Evolutionary conservation across 495 filamentous ascomycete species (phyloP).

Genomic region (Aspergillus biplanus): DNA sequence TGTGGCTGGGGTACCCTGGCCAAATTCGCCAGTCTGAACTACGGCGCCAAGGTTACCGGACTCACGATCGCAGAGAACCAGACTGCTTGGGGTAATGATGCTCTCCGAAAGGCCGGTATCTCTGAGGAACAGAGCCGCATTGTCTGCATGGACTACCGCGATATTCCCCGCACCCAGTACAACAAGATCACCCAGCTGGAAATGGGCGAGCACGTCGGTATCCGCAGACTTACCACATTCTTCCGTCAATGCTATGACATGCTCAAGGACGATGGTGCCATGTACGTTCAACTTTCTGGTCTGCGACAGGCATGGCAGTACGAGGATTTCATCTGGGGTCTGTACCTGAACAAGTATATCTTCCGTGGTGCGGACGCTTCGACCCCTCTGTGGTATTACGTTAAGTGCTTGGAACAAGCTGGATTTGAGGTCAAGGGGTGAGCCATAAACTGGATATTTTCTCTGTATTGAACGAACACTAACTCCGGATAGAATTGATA

Average conservation of each 20-base stretch:
- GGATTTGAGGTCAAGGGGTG: conserved; percentile 60
- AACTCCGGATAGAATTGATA: conserved; percentile 57
- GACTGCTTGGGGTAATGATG: conserved; percentile 72
- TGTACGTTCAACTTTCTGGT: conserved; percentile 74
- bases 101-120: conserved; percentile 61
- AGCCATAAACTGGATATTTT: too few species aligned
- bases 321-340: conserved; percentile 74
- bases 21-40: conserved; percentile 65
- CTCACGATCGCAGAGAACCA: conserved; percentile 73
- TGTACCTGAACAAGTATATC: conserved; percentile 80
- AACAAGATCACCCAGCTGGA: conserved; percentile 76
- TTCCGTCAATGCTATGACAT: conserved; percentile 67
- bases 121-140: conserved; percentile 64
- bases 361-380: conserved; percentile 74
- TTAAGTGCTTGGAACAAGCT: conserved; percentile 66
- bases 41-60: conserved; percentile 67
- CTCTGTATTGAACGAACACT: too few species aligned
- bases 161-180: conserved; percentile 63
- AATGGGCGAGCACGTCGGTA: conserved; percentile 77
- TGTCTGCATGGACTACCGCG: conserved; percentile 70
- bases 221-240: conserved; percentile 65
- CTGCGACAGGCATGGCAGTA: conserved; percentile 73
- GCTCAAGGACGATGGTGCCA: conserved; percentile 71
- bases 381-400: conserved; percentile 66
- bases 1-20: conserved; percentile 75